These are phyloP conservation scores for Coemansia sp. DNA, from an alignment of 192 early-diverging fungal species.

Conservation along the genomic window DNA sequence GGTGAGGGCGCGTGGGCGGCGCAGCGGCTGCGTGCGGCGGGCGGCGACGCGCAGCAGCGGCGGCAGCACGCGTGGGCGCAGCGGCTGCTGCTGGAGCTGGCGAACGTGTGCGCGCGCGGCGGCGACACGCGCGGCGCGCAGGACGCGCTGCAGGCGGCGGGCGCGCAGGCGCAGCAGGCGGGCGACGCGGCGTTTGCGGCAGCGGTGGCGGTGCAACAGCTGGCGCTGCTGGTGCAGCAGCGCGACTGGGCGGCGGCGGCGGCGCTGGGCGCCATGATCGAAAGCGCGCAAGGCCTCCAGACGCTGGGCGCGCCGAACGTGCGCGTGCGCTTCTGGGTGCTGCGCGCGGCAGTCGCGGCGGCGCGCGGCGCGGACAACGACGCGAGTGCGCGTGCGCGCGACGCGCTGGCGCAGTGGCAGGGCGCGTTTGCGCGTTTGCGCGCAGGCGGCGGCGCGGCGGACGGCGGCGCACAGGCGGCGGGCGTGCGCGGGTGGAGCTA, in stretches of 20 bases:
- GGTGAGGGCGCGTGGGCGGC: conserved; percentile 30
- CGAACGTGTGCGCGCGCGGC: conserved; percentile 2
- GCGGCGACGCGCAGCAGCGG: conserved; percentile 32
- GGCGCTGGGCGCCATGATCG: neutral
- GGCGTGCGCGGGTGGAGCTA: conserved; percentile 23
- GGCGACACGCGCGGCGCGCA: conserved; percentile 12
- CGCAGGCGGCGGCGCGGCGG: neutral
- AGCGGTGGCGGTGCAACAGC: conserved; percentile 19
- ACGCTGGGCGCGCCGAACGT: conserved; percentile 8
- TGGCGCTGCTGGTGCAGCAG: conserved; percentile 15
- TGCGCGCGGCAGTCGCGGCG: conserved; percentile 8
- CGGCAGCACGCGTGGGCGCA: conserved; percentile 23
- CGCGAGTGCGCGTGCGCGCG: conserved; percentile 23
- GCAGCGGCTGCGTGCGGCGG: conserved; percentile 28
- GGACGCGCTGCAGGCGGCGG: conserved; percentile 7
- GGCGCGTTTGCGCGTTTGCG: conserved; percentile 15
- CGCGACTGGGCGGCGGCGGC: conserved; percentile 15
- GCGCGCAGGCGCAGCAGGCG: conserved; percentile 9
- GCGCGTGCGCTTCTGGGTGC: conserved; percentile 32
- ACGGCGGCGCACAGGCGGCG: conserved; percentile 14
- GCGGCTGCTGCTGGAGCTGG: conserved; percentile 30
- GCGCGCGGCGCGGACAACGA: conserved; percentile 25
- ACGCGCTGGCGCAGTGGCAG: conserved; percentile 36
- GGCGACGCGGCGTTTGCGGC: conserved; percentile 11
- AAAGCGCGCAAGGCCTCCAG: neutral